Conservation (phyloP, 352 stramenopile species). For the Vaucheria bursata region DNA sequence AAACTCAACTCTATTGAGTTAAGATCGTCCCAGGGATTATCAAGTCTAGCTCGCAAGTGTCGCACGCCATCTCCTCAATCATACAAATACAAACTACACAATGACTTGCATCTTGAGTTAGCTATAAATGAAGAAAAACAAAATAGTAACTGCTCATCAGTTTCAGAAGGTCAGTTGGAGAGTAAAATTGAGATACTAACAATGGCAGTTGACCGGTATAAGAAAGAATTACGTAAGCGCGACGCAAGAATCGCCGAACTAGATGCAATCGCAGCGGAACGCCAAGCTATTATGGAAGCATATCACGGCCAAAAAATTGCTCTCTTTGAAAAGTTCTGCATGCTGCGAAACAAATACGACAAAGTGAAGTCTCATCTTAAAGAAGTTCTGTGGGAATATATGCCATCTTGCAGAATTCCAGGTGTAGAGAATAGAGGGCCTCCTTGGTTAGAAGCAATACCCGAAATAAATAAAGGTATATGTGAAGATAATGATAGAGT, state of each 20-base stretch:
- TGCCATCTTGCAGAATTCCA: constrained; percentile 10
- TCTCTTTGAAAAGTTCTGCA: constrained; percentile 17
- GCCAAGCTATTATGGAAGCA: not conserved
- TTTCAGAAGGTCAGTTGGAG: not conserved
- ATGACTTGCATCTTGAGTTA: too few relatives aligned
- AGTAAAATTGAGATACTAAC: not conserved
- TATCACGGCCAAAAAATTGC: not conserved
- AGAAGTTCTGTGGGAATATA: constrained; percentile 11
- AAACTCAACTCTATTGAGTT: not conserved
- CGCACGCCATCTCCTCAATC: not conserved
- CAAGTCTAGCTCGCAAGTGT: not conserved
- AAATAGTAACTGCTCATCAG: not conserved
- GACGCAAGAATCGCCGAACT: not conserved
- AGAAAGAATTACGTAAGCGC: not conserved
- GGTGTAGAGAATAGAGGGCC: not conserved
- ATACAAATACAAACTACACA: too few relatives aligned
- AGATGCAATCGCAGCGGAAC: not conserved
- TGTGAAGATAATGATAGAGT: not conserved
- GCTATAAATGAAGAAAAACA: too few relatives aligned
- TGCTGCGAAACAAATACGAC: constrained; percentile 16
- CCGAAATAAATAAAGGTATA: not conserved
- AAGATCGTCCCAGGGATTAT: not conserved
- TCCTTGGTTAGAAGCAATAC: constrained; percentile 7
- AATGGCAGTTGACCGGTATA: not conserved
- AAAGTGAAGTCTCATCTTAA: constrained; percentile 8